These are phyloP conservation scores for Xylariaceae sp. DNA, from an alignment of 2,329 filamentous ascomycete genomes.

Conservation along the genomic window DNA sequence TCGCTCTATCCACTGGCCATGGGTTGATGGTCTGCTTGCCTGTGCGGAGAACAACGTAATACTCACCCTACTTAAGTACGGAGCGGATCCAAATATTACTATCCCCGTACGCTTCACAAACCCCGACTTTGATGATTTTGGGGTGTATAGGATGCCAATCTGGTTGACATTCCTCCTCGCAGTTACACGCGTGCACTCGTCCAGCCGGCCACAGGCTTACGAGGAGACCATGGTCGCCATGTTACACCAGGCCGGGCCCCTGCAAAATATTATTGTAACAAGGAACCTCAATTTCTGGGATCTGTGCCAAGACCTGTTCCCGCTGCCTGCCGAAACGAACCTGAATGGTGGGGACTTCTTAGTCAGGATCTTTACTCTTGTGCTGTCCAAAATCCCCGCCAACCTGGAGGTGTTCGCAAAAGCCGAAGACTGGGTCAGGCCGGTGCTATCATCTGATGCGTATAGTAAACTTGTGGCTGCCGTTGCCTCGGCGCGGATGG, in stretches of 20 bases:
- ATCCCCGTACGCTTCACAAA: neutral
- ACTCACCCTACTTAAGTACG: slow-evolving; percentile 1
- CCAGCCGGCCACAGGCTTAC: neutral
- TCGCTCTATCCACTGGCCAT: neutral
- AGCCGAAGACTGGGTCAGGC: slow-evolving; percentile 1
- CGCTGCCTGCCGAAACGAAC: neutral
- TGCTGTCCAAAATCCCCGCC: slow-evolving; percentile 1
- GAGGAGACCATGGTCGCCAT: slow-evolving; percentile 7
- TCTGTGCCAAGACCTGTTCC: neutral
- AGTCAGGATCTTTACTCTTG: slow-evolving; percentile 1
- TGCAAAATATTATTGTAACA: neutral
- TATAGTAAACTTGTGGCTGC: neutral
- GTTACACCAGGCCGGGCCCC: neutral
- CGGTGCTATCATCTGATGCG: slow-evolving; percentile 2
- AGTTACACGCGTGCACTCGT: neutral
- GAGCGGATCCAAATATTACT: neutral
- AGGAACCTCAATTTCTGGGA: neutral
- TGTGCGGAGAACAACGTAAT: slow-evolving; percentile 1
- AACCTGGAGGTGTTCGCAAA: neutral
- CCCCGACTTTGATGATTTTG: neutral
- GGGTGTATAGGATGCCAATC: neutral
- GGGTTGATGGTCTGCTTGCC: slow-evolving; percentile 5
- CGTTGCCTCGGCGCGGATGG: too few species aligned
- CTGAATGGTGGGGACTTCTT: slow-evolving; percentile 1
- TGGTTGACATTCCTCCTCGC: slow-evolving; percentile 2